Conservation (phyloP, 108 stramenopile species). For the Mediolabrus comicus region DNA sequence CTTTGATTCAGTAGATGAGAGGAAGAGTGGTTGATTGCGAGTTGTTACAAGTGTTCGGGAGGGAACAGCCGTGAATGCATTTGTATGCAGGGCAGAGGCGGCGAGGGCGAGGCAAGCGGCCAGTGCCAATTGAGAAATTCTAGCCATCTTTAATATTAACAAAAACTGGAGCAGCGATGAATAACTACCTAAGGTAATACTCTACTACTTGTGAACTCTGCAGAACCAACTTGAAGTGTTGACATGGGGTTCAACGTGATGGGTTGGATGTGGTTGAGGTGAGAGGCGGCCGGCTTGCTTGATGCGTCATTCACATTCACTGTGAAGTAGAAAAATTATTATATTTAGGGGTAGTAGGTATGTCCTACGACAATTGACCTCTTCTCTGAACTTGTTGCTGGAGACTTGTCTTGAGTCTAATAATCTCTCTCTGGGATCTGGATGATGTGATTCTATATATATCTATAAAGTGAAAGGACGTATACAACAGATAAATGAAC, state of each 20-base stretch:
- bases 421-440: too few species aligned
- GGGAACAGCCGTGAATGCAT: slow-evolving; percentile 2
- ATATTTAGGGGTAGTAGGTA: too few species aligned
- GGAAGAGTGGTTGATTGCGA: slow-evolving; percentile 1
- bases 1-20: slow-evolving; percentile 7
- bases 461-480: too few species aligned
- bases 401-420: too few species aligned
- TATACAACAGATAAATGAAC: too few species aligned
- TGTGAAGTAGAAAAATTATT: too few species aligned
- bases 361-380: too few species aligned
- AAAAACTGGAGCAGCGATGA: too few species aligned
- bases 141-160: slow-evolving; percentile 22
- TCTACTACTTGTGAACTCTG: too few species aligned
- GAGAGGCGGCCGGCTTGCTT: neutral
- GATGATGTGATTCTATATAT: too few species aligned
- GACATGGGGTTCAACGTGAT: neutral
- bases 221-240: neutral
- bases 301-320: neutral
- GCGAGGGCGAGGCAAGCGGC: slow-evolving; percentile 29
- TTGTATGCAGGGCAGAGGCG: neutral
- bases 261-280: neutral
- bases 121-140: slow-evolving; percentile 32
- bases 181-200: too few species aligned
- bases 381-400: too few species aligned
- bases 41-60: neutral